Evolutionary conservation across 2,329 filamentous ascomycete genomes (phyloP), one percentile per base, ranked within the genome.

Genomic region (Fusarium acutatum): DNA sequence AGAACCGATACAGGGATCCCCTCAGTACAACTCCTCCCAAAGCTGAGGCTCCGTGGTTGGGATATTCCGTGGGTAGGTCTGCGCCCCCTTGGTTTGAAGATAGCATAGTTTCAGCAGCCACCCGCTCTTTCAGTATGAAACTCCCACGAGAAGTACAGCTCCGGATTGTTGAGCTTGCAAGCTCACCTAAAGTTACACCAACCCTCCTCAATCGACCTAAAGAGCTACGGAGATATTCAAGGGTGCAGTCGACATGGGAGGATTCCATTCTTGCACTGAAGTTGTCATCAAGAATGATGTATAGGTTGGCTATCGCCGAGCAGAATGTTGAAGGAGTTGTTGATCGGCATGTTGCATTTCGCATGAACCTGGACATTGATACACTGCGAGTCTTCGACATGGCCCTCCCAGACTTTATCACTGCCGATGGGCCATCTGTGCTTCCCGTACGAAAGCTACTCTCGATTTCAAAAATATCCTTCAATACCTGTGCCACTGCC

Each of bases 361-460:
- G 44, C 14, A 30, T 47, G 20, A 47, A 12, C 14, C 44, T 30
- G 7, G 44, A 47, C 7, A 17, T 30, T n/a, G 44, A 47, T 0
- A 30, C 44, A 0, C 44, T 47, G 5, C 44, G 44, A 4, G 44
- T 30, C 14, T 47, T 47, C 26, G 26, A 47, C 44, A 47, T 47
- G 44, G 0, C 0, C 0, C 20, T 30, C 5, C 44, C 26, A 17
- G 13, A 47, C 0, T 47, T 47, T 30, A 0, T n/a, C 1, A 47
- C 44, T 0, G 0, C 10, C 10, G 3, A 22, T 12, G 6, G 20
- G 0, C 9, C 20, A n/a, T 12, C 44, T 30, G 0, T 0, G 0
- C 44, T 47, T 7, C 44, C 44, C 14, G 14, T n/a, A n/a, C 20
- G 44, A 47, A 30, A 3, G 8, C 20, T 47, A 8, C 20, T 47